Base-by-base conservation (phyloP, 2,329 filamentous ascomycete genomes). In the Mycosphaerella sp. region DNA sequence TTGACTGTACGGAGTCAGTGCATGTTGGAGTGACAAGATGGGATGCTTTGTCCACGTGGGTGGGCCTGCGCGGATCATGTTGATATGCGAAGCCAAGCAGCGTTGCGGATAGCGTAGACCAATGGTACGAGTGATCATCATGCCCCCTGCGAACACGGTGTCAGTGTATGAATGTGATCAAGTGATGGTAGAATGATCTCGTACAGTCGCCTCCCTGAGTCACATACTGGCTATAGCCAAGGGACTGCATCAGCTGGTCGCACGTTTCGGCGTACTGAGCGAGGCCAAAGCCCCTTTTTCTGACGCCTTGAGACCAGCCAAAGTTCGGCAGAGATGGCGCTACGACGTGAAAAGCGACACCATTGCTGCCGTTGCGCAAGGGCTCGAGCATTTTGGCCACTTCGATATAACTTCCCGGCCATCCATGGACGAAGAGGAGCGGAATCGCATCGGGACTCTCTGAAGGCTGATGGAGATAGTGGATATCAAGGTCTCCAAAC, bases 371-470 rank as follows among this genome's bases (percentile, higher is more conserved):
- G 11, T 65, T 58, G 5, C 70, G 68, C 8, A 82, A 67, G 1
- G 76, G 59, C 1, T 70, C 67, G 0, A 89, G 72, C 44, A 88
- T 71, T 63, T 85, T 87, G 17, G 72, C 69, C 2, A 81, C 82
- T 69, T 89, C 85, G 45, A 85, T 66, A 64, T 86, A 87, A 59
- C 79, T 84, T 1, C 86, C 85, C 0, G 86, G 86, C 48, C 77
- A 87, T 11, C 84, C 83, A 64, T 87, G 84, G n/a, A 76, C 74
- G 65, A 88, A 87, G 1, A 88, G 66, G 31, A 88, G 64, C 0
- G 85, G 84, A 41, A 88, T 80, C 1, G 82, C 81, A 17, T 74
- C 73, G 1, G 74, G 60, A 2, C 72, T 72, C 1, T 69, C 64
- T 60, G 78, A 82, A 49, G 68, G 73, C 59, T 84, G 74, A 64